Conservation (phyloP, 225 moss, liverwort and hornwort species). For the Climacium dendroides region DNA sequence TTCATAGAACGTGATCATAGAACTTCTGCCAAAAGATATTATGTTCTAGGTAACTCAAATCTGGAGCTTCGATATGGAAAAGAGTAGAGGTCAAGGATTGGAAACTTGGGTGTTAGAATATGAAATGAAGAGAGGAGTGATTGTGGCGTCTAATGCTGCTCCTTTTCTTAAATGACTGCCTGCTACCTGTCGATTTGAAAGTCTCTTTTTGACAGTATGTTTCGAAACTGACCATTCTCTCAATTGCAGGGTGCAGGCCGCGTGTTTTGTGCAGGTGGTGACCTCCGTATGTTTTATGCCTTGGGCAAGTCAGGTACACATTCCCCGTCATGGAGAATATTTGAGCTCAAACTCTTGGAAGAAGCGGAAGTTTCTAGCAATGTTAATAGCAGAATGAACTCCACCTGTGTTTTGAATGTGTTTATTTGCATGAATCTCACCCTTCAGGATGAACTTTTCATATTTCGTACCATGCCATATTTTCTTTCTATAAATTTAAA, state of each 20-base stretch:
- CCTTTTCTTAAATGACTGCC: background rate
- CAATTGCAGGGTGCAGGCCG: conserved; percentile 64
- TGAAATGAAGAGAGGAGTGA: background rate
- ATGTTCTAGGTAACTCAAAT: background rate
- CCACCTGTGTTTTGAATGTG: background rate
- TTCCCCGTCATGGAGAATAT: background rate
- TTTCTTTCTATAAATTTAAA: background rate
- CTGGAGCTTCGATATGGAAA: background rate
- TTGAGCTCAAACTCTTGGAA: background rate
- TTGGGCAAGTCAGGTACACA: conserved; percentile 55
- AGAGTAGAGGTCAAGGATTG: background rate
- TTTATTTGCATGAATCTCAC: background rate
- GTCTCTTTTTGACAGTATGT: background rate
- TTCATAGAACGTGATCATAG: no score
- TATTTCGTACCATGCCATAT: background rate
- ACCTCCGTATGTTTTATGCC: conserved; percentile 62
- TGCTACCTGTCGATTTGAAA: background rate
- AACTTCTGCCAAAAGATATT: background rate
- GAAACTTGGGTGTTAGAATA: background rate
- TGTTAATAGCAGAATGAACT: background rate
- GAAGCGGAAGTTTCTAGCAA: background rate
- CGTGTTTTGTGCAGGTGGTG: conserved; percentile 92
- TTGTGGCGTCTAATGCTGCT: background rate
- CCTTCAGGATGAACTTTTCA: background rate
- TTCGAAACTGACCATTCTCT: background rate